These are phyloP conservation scores for Zygnema cylindricum DNA, from an alignment of 139 green algal species.

Conservation along the genomic window DNA sequence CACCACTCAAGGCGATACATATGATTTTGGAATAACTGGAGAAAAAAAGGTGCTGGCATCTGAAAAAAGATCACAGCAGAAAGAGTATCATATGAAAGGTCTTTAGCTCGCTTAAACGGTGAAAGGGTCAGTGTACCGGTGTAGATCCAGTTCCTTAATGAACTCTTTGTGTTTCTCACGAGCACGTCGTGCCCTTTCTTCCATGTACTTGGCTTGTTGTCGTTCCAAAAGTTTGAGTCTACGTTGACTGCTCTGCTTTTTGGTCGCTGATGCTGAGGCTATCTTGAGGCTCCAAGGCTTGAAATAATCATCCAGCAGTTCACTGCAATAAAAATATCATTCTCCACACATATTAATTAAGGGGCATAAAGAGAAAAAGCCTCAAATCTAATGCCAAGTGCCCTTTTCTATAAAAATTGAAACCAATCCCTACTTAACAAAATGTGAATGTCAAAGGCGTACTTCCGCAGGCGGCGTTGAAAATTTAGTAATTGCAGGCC, in stretches of 20 bases:
- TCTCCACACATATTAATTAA: not conserved
- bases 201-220: constrained; percentile 11
- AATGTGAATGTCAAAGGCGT: not conserved
- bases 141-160: constrained; percentile 38
- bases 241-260: constrained; percentile 30
- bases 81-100: too few relatives aligned
- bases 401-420: constrained; percentile 4
- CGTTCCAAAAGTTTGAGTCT: constrained; percentile 24
- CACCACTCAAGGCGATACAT: not conserved
- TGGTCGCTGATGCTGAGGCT: not conserved
- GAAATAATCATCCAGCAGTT: constrained; percentile 23
- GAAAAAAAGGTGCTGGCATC: too few relatives aligned
- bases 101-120: too few relatives aligned
- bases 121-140: too few relatives aligned
- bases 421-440: constrained; percentile 17
- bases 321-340: constrained; percentile 12
- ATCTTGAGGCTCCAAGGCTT: constrained; percentile 12
- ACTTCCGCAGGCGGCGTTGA: constrained; percentile 21
- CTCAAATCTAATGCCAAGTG: not conserved
- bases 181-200: constrained; percentile 15
- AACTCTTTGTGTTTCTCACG: constrained; percentile 31
- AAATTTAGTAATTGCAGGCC: constrained; percentile 45
- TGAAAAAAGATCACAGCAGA: too few relatives aligned
- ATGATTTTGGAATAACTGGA: constrained; percentile 38
- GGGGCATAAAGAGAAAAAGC: not conserved